phyloP scores from a whole-genome alignment of 192 early-diverging fungal genomes.

The Coemansia sp. region DNA sequence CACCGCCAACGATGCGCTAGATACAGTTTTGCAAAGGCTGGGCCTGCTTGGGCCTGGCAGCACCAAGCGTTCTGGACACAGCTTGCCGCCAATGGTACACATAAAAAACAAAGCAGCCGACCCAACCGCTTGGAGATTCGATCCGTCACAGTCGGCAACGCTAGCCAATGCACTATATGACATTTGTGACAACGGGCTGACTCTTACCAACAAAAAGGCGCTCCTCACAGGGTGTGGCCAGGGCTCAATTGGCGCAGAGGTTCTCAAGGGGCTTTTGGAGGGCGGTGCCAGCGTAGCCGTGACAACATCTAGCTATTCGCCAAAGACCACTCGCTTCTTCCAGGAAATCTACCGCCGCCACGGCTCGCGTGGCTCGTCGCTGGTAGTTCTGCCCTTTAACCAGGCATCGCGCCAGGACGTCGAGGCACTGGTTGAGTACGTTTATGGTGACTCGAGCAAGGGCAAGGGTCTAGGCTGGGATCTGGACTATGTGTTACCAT shows the following conservation, averaged over 20 bases:
- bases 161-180: conserved; percentile 56
- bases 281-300: conserved; percentile 65
- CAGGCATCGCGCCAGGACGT: conserved; percentile 82
- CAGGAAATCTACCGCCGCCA: conserved; percentile 77
- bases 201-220: conserved; percentile 74
- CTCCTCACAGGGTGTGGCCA: conserved; percentile 90
- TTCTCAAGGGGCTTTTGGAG: conserved; percentile 76
- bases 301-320: conserved; percentile 80
- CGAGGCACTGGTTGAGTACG: conserved; percentile 70
- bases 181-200: conserved; percentile 60
- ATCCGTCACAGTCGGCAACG: background rate
- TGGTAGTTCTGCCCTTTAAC: conserved; percentile 94
- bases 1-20: conserved; percentile 7
- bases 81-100: conserved; percentile 57
- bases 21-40: conserved; percentile 22
- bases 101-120: conserved; percentile 23
- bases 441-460: conserved; percentile 58
- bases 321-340: conserved; percentile 71
- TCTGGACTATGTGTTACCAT: conserved; percentile 92
- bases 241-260: conserved; percentile 85
- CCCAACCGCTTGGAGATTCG: conserved; percentile 36
- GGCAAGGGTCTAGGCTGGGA: conserved; percentile 81
- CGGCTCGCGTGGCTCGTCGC: conserved; percentile 78
- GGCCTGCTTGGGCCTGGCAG: background rate
- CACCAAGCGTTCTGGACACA: background rate